phyloP scores from a whole-genome alignment of 2,329 filamentous ascomycete species.

The Alternaria sp. region DNA sequence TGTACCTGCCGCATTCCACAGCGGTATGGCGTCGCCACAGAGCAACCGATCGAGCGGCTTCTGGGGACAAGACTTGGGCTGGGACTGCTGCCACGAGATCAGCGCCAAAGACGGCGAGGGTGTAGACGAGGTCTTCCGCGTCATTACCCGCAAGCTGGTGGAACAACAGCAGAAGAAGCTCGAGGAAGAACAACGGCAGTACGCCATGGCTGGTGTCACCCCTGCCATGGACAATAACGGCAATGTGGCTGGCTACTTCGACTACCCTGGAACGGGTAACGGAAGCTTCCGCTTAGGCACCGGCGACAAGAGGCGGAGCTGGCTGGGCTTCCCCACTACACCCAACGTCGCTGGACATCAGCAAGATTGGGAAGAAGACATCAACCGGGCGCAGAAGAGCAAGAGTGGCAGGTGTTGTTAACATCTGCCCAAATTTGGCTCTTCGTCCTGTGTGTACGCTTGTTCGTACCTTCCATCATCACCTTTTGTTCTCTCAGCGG shows the following conservation, averaged over 20 bases:
- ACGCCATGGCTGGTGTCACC: constrained; percentile 52
- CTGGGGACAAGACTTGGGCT: constrained; percentile 92
- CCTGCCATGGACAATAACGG: constrained; percentile 48
- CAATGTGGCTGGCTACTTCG: constrained; percentile 55
- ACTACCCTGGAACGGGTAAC: constrained; percentile 54
- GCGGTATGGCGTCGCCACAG: constrained; percentile 54
- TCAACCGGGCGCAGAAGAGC: constrained; percentile 36
- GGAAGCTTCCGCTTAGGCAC: constrained; percentile 66
- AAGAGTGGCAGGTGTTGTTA: constrained; percentile 47
- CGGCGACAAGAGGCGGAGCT: constrained; percentile 69
- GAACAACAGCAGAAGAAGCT: constrained; percentile 70
- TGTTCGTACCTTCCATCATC: neutral
- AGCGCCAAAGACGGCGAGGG: constrained; percentile 92
- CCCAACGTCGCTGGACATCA: constrained; percentile 40
- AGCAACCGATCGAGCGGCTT: constrained; percentile 70
- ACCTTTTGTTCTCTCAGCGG: too few relatives aligned
- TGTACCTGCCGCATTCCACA: constrained; percentile 46
- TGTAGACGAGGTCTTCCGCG: constrained; percentile 94
- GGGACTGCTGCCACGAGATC: constrained; percentile 98
- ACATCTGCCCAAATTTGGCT: neutral
- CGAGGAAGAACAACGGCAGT: constrained; percentile 57
- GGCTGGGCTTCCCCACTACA: constrained; percentile 66
- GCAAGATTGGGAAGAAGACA: constrained; percentile 44
- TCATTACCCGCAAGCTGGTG: constrained; percentile 81
- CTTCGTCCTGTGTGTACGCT: neutral